Evolutionary conservation across 2,329 filamentous ascomycete genomes (phyloP).

Genomic region (Helminthosporium solani): DNA sequence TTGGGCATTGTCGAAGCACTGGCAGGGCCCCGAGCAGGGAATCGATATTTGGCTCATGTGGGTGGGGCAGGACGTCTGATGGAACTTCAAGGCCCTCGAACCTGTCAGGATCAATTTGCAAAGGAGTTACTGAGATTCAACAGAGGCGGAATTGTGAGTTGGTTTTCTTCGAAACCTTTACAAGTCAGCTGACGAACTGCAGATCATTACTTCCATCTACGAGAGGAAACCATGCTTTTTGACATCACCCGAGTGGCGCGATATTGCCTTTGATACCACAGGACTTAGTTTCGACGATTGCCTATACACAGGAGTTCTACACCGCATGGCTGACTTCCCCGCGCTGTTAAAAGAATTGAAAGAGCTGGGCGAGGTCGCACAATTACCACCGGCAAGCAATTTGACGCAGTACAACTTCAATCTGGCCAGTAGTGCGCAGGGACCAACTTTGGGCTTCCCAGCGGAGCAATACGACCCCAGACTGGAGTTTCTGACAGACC

Average conservation of each 20-base stretch:
- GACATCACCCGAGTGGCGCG: constrained; percentile 29
- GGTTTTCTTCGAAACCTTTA: background rate
- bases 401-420: background rate
- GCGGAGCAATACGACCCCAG: constrained; percentile 16
- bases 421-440: constrained; percentile 1
- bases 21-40: constrained; percentile 32
- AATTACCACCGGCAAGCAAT: constrained; percentile 1
- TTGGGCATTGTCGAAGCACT: constrained; percentile 36
- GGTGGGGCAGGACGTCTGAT: constrained; percentile 36
- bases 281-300: constrained; percentile 28
- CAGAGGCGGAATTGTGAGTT: constrained; percentile 34
- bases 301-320: constrained; percentile 30
- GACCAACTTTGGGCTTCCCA: constrained; percentile 20
- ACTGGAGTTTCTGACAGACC: constrained; percentile 16
- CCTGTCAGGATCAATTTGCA: constrained; percentile 30
- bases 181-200: constrained; percentile 1
- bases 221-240: constrained; percentile 35
- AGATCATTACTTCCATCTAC: constrained; percentile 38
- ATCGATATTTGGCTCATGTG: constrained; percentile 35
- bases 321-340: constrained; percentile 29
- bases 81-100: constrained; percentile 32
- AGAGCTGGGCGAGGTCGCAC: constrained; percentile 12
- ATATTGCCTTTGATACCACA: constrained; percentile 36
- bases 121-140: constrained; percentile 36
- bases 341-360: constrained; percentile 30